Evolutionary conservation across 2,329 filamentous ascomycete genomes (phyloP).

Genomic region (Penicillium vulpinum): DNA sequence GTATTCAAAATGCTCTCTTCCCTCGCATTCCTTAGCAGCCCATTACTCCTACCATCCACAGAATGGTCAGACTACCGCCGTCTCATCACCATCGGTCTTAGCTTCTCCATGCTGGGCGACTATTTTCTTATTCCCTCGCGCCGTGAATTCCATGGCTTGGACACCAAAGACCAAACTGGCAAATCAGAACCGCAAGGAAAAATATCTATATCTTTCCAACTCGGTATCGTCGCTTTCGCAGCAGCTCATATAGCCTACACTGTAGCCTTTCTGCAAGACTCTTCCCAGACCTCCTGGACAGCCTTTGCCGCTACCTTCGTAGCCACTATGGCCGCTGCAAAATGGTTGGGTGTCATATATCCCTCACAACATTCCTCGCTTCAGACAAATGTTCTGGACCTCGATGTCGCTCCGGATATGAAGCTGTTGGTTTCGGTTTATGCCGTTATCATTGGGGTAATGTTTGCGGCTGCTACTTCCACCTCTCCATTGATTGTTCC

Average conservation of each 20-base stretch:
- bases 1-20: conserved; percentile 35
- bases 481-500: conserved; percentile 13
- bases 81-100: conserved; percentile 25
- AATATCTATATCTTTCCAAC: conserved; percentile 29
- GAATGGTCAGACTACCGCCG: conserved; percentile 19
- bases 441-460: conserved; percentile 28
- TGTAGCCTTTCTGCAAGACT: conserved; percentile 27
- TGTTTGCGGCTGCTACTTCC: conserved; percentile 29
- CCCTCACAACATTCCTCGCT: conserved; percentile 14
- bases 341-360: conserved; percentile 30
- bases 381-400: conserved; percentile 24
- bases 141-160: conserved; percentile 20
- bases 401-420: conserved; percentile 27
- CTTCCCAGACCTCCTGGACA: conserved; percentile 8
- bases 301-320: conserved; percentile 20
- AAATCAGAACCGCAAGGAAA: conserved; percentile 1
- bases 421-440: conserved; percentile 26
- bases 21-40: conserved; percentile 26
- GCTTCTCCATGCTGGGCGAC: conserved; percentile 29
- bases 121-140: conserved; percentile 28
- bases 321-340: conserved; percentile 21
- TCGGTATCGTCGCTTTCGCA: conserved; percentile 32
- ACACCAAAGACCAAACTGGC: not conserved
- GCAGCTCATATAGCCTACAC: conserved; percentile 32
- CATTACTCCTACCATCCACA: conserved; percentile 20